A percentile compares a stretch with the other conserved stretches of the same genome.
Evolutionary conservation across 352 stramenopile species (phyloP).

Genomic region (Globisporangium barbulae): DNA sequence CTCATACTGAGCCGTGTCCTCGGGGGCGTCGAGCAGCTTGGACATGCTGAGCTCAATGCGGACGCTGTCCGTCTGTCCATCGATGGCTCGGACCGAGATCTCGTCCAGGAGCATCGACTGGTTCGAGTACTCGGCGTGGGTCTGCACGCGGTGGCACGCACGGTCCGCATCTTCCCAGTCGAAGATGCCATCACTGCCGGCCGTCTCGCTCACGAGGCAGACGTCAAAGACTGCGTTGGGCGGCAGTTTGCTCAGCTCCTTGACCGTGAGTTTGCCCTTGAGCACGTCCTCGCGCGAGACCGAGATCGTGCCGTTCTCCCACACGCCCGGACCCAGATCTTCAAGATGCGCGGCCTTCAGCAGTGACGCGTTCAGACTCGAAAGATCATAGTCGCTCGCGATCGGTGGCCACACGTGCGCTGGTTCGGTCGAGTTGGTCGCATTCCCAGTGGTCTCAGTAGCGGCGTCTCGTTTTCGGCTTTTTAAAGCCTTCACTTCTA

Average conservation of each 20-base stretch:
- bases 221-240: conserved; percentile 71
- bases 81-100: conserved; percentile 33
- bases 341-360: conserved; percentile 57
- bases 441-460: neutral
- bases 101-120: conserved; percentile 63
- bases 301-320: conserved; percentile 71
- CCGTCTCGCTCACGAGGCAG: conserved; percentile 70
- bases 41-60: conserved; percentile 48
- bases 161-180: conserved; percentile 29
- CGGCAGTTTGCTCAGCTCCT: conserved; percentile 60
- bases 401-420: conserved; percentile 44
- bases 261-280: conserved; percentile 41
- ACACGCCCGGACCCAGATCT: conserved; percentile 57
- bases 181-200: conserved; percentile 64
- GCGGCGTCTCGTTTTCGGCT: conserved; percentile 4
- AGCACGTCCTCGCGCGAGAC: conserved; percentile 68
- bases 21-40: conserved; percentile 38
- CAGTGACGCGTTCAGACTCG: conserved; percentile 33
- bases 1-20: neutral
- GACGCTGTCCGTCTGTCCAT: conserved; percentile 40
- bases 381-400: conserved; percentile 41
- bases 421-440: conserved; percentile 17
- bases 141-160: conserved; percentile 48
- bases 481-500: conserved; percentile 17
- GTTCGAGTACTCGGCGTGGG: conserved; percentile 79